These are phyloP conservation scores for Eucalyptus curtisii DNA, from an alignment of 345 rosid species.

Conservation along the genomic window DNA sequence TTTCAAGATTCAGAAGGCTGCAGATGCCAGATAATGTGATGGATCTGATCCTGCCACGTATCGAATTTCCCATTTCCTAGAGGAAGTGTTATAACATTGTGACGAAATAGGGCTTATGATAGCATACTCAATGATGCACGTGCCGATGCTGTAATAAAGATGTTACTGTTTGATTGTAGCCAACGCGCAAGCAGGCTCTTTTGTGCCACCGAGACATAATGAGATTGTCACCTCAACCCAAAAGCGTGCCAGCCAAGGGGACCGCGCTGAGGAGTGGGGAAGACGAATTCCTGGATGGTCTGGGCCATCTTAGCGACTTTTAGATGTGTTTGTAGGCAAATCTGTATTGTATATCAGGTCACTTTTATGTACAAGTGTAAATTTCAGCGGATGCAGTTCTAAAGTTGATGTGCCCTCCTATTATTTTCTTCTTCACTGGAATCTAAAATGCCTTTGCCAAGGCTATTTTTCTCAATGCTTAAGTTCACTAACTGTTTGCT, in stretches of 20 bases:
- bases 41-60: not conserved
- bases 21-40: conserved; percentile 66
- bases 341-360: not conserved
- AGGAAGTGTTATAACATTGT: not conserved
- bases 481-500: not conserved
- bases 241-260: not conserved
- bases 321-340: not conserved
- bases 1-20: conserved; percentile 58
- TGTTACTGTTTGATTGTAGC: not conserved
- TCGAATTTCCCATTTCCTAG: not conserved
- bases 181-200: not conserved
- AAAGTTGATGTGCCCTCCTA: not conserved
- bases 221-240: not conserved
- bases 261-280: not conserved
- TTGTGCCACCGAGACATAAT: not conserved
- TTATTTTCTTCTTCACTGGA: not conserved
- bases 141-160: not conserved
- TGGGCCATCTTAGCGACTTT: not conserved
- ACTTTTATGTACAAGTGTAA: not conserved
- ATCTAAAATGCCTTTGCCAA: not conserved
- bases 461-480: not conserved
- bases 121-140: not conserved
- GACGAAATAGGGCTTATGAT: not conserved
- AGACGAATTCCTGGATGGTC: not conserved
- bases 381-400: not conserved